Evolutionary conservation across 352 stramenopile genomes (phyloP), one percentile per base, ranked within the genome.

Genomic region (Phytophthora cactorum): DNA sequence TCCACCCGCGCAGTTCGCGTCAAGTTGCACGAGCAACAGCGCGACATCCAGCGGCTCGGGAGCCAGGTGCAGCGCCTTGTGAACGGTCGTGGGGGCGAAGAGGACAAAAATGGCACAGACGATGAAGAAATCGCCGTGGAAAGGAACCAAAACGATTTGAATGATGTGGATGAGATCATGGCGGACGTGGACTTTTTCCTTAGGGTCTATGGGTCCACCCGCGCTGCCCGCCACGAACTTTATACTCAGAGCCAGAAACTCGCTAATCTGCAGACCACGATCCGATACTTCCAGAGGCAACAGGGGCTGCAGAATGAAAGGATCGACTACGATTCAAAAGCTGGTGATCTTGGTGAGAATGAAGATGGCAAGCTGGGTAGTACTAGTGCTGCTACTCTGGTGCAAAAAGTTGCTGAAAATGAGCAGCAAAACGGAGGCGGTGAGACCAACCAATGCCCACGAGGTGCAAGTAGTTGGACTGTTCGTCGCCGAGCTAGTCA

Each of bases 121-220:
- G 11, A 50, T 25, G 44, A 50, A 14, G 44, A 50, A 47, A 47
- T 47, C 9, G 22, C 44, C 44, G 22, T 50, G 22, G 11, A 15
- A 15, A 31, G 22, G 0, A 27, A 29, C 22, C 7, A 12, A 31
- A n/a, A n/a, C 44, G 17, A 4, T 15, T 6, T 9, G 47, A 65
- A 31, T 11, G 29, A 17, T 9, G 53, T 65, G 14, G 62, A 65
- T 17, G 46, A 63, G 31, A 70, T 41, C 39, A 70, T 70, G 62
- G 27, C 28, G 5, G 39, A 67, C 51, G 15, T 67, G 31, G 25
- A 61, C 8, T 61, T 54, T 38, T 67, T 67, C 31, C 43, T 67
- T 2, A 34, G 17, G 11, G 51, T 9, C n/a, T 65, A 44, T 31
- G 58, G 58, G 11, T 58, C 59, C 22, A 59, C 47, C 9, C 39